phyloP scores from a whole-genome alignment of 129 eudicot genomes.

The Helianthus annuus region HanXRQr2.0-SUNRISE NC_035441.2:9537539-9538038 shows the following conservation, averaged over 20 bases:
- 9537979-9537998: not conserved
- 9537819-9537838: slow-evolving; percentile 6
- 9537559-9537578: not conserved
- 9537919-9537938: not conserved
- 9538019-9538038: not conserved
- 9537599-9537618: slow-evolving; percentile 1
- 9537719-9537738: slow-evolving; percentile 9
- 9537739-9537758: slow-evolving; percentile 15
- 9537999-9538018: slow-evolving; percentile 17
- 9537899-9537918: slow-evolving; percentile 18
- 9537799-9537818: slow-evolving; percentile 12
- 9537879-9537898: slow-evolving; percentile 14
- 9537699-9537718: slow-evolving; percentile 17
- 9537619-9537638: not conserved
- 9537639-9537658: not conserved
- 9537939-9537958: slow-evolving; percentile 7
- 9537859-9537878: not conserved
- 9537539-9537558: not conserved
- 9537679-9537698: not conserved
- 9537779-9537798: slow-evolving; percentile 13
- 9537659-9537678: not conserved
- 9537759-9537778: slow-evolving; percentile 16
- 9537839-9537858: not conserved
- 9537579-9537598: not conserved
- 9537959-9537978: not conserved